Conservation (phyloP, 1,139 yeast genomes). For the Wickerhamiella infanticola region DNA sequence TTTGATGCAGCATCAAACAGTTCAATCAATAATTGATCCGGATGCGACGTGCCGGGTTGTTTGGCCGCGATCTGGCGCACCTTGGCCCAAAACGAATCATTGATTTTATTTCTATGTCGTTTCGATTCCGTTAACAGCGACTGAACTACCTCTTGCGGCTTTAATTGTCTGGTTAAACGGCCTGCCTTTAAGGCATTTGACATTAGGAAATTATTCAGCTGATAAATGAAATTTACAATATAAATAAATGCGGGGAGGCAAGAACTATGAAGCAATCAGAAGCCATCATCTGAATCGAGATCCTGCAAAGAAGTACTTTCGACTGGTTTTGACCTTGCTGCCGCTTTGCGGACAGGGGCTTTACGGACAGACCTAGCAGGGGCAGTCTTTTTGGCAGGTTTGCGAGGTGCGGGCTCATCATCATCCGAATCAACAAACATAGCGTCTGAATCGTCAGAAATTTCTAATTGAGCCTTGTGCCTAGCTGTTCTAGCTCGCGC, state of each 20-base stretch:
- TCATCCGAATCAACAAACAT: not conserved
- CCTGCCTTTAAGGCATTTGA: not conserved
- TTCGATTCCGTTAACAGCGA: not conserved
- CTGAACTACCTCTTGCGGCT: not conserved
- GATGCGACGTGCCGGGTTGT: not conserved
- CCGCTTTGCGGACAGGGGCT: not conserved
- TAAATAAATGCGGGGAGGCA: not conserved
- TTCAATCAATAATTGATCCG: not conserved
- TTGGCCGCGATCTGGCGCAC: not conserved
- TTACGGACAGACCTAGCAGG: not conserved
- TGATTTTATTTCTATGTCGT: not conserved
- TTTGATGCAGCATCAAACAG: not conserved
- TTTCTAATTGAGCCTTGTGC: not conserved
- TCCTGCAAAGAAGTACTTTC: not conserved
- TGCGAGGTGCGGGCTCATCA: not conserved
- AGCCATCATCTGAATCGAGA: conserved; percentile 7
- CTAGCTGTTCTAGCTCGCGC: not conserved
- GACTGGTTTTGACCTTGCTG: not conserved
- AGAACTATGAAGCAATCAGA: not conserved
- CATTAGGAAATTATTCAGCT: not conserved
- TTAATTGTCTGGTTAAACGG: not conserved
- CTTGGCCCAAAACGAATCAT: not conserved
- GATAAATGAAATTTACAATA: not conserved
- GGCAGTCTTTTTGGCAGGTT: not conserved
- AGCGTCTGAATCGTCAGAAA: not conserved